Evolutionary conservation across 192 early-diverging fungal genomes (phyloP).

Genomic region (Jimgerdemannia flammicorona): DNA sequence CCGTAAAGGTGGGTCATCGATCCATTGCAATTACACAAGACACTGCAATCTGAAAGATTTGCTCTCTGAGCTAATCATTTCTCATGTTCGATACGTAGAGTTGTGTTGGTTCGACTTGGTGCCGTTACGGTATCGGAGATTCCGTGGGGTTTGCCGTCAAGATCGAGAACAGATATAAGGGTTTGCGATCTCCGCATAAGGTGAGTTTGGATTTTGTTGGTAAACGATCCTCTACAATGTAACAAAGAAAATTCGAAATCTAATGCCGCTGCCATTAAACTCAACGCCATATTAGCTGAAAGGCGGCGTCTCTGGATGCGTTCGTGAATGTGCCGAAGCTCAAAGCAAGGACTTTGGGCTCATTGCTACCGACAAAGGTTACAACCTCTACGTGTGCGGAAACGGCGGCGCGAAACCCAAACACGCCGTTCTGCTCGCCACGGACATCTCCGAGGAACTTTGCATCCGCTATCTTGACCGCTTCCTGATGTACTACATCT

Average conservation of each 20-base stretch:
- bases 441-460: constrained; percentile 47
- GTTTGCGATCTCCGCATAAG: constrained; percentile 65
- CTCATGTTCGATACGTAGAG: constrained; percentile 6
- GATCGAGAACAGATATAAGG: constrained; percentile 65
- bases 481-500: constrained; percentile 71
- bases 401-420: constrained; percentile 66
- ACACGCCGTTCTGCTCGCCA: constrained; percentile 56
- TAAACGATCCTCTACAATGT: too few species aligned
- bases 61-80: too few species aligned
- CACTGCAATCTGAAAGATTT: too few species aligned
- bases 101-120: constrained; percentile 66
- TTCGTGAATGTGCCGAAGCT: constrained; percentile 58
- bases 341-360: constrained; percentile 50
- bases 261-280: too few species aligned
- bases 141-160: constrained; percentile 65
- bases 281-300: constrained; percentile 19
- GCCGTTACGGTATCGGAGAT: constrained; percentile 63
- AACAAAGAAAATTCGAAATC: too few species aligned
- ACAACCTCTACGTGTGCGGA: constrained; percentile 66
- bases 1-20: constrained; percentile 40
- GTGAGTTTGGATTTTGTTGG: constrained; percentile 7
- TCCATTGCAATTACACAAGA: too few species aligned
- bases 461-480: constrained; percentile 58
- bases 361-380: constrained; percentile 71
- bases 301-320: constrained; percentile 63